A percentile compares a stretch with the other conserved stretches of the same genome.
These are phyloP conservation scores for Mycena vitilis DNA, from an alignment of 768 basidiomycete genomes.

Conservation along the genomic window DNA sequence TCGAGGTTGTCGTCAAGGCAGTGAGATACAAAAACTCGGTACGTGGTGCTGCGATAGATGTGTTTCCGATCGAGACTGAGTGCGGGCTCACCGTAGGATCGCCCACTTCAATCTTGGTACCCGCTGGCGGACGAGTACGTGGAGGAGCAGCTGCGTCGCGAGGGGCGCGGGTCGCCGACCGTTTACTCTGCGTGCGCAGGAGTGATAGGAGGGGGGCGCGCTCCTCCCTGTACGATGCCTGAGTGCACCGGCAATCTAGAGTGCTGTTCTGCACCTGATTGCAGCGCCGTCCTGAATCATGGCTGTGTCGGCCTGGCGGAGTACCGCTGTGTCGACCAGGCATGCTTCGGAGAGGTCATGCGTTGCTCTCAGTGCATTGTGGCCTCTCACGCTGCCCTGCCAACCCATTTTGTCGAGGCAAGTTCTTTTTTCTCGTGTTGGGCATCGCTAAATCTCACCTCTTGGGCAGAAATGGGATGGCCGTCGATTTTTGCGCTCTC, in stretches of 20 bases:
- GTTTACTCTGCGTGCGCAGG: not conserved
- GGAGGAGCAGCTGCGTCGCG: not conserved
- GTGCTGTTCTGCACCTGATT: not conserved
- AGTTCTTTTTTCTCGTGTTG: not conserved
- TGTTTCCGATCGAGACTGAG: too few species aligned
- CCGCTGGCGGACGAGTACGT: not conserved
- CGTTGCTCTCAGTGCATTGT: slow-evolving; percentile 1
- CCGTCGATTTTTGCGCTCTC: not conserved
- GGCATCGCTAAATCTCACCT: not conserved
- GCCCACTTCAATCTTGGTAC: not conserved
- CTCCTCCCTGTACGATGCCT: too few species aligned
- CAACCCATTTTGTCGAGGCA: slow-evolving; percentile 16
- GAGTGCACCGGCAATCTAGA: too few species aligned
- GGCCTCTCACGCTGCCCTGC: not conserved
- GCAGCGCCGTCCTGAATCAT: not conserved
- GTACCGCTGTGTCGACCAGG: slow-evolving; percentile 12
- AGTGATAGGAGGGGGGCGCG: too few species aligned
- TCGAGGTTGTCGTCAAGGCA: not conserved
- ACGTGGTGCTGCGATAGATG: not conserved
- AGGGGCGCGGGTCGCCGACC: not conserved
- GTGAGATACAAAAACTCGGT: not conserved
- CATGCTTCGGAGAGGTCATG: slow-evolving; percentile 5
- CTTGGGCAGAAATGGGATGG: slow-evolving; percentile 12
- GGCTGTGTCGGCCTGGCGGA: not conserved
- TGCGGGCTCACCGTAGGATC: not conserved